Evolutionary conservation across 2,329 filamentous ascomycete genomes (phyloP).

Genomic region (Exophiala calicioides): DNA sequence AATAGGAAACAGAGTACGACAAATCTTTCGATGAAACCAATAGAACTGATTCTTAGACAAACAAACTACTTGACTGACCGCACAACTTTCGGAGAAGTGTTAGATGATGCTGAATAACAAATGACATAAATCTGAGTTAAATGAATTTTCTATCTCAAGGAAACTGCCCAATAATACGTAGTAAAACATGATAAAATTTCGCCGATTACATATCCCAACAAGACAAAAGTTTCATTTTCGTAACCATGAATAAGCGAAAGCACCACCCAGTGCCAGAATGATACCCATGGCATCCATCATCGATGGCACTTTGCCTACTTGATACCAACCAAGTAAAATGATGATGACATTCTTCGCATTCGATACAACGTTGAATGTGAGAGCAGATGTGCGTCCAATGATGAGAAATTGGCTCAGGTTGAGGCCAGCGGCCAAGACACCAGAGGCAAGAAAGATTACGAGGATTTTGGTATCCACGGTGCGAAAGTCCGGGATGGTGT

Average conservation of each 20-base stretch:
- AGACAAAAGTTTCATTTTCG: too few species aligned
- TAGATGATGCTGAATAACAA: too few species aligned
- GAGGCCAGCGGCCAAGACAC: conserved; percentile 11
- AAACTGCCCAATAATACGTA: too few species aligned
- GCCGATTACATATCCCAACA: too few species aligned
- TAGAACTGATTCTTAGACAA: too few species aligned
- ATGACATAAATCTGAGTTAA: too few species aligned
- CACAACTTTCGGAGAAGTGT: too few species aligned
- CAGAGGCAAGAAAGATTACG: conserved; percentile 7
- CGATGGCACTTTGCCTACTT: not conserved
- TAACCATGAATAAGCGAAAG: conserved; percentile 13
- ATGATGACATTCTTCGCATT: conserved; percentile 17
- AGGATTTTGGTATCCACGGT: not conserved
- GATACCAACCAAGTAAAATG: conserved; percentile 13
- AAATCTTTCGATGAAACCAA: too few species aligned
- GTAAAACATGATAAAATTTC: too few species aligned
- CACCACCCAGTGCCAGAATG: conserved; percentile 10
- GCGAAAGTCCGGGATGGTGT: conserved; percentile 8
- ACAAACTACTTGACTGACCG: too few species aligned
- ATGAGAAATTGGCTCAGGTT: conserved; percentile 20
- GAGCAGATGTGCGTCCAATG: conserved; percentile 12
- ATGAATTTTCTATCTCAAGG: too few species aligned
- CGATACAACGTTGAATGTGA: conserved; percentile 18
- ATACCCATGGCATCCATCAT: conserved; percentile 16
- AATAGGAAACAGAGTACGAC: too few species aligned